These are phyloP conservation scores for Termitomyces sp. DNA, from an alignment of 1,284 basidiomycete genomes.

Conservation along the genomic window DNA sequence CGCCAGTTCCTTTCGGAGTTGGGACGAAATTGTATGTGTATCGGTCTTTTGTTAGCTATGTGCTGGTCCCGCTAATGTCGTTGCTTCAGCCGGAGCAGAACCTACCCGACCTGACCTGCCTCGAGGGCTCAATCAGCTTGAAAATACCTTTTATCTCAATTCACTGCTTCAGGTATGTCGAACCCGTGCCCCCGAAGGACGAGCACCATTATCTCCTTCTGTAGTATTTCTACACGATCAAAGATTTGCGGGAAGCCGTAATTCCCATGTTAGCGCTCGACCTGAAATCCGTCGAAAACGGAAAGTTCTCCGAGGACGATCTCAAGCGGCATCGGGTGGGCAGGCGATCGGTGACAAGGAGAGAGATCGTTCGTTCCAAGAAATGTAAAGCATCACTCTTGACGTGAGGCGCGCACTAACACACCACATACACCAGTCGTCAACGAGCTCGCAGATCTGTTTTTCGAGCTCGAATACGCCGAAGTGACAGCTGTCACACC, in stretches of 20 bases:
- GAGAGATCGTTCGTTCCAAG: constrained; percentile 78
- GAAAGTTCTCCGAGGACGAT: constrained; percentile 73
- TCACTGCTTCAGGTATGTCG: constrained; percentile 67
- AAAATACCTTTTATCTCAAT: constrained; percentile 92
- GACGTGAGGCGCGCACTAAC: constrained; percentile 5
- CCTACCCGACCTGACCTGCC: constrained; percentile 64
- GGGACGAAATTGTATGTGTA: constrained; percentile 69
- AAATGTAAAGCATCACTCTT: constrained; percentile 55
- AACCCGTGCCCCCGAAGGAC: not conserved
- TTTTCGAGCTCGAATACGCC: constrained; percentile 71
- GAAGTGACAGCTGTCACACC: constrained; percentile 63
- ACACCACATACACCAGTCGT: constrained; percentile 52
- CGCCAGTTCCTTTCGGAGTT: constrained; percentile 60
- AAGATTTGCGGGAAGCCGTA: constrained; percentile 76
- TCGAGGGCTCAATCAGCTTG: constrained; percentile 85
- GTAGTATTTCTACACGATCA: constrained; percentile 96
- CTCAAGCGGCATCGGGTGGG: constrained; percentile 81
- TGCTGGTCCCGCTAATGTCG: not conserved
- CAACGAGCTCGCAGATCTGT: constrained; percentile 71
- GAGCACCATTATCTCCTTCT: not conserved
- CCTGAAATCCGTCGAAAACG: constrained; percentile 54
- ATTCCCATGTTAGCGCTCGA: constrained; percentile 55
- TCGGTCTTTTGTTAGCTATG: not conserved
- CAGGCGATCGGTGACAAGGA: constrained; percentile 73
- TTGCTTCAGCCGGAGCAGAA: constrained; percentile 48